Evolutionary conservation across 345 rosid species (phyloP).

Genomic region (Sisymbrium irio): DNA sequence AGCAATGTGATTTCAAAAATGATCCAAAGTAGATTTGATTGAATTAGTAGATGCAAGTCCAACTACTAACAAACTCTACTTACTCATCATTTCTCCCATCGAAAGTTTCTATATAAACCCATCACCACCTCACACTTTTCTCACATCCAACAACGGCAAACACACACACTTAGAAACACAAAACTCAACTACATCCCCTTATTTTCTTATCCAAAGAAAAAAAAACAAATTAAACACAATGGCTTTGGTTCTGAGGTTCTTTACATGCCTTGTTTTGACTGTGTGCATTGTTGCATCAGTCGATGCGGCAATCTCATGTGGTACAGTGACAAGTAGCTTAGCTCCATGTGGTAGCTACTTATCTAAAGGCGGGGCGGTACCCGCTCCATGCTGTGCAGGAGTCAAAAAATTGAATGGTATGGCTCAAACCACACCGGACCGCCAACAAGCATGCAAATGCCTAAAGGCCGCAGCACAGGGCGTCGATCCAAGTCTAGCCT

Average conservation of each 20-base stretch:
- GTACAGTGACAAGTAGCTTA: constrained; percentile 28
- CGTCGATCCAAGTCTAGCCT: constrained; percentile 26
- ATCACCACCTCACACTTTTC: background rate
- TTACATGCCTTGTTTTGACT: constrained; percentile 18
- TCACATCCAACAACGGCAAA: constrained; percentile 24
- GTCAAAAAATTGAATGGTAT: constrained; percentile 32
- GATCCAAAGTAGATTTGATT: background rate
- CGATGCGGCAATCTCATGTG: constrained; percentile 41
- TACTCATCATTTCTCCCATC: background rate
- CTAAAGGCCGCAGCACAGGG: constrained; percentile 23
- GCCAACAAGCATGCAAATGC: constrained; percentile 52
- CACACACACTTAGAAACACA: background rate
- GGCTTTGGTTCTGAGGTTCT: constrained; percentile 18
- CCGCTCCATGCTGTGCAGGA: constrained; percentile 45
- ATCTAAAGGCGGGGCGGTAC: background rate
- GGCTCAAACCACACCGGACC: constrained; percentile 50
- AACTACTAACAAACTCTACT: constrained; percentile 20
- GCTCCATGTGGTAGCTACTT: constrained; percentile 40
- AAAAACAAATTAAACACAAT: constrained; percentile 9
- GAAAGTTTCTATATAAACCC: constrained; percentile 14
- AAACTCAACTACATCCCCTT: background rate
- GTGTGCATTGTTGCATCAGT: constrained; percentile 28
- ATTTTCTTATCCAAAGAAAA: background rate
- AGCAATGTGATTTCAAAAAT: background rate
- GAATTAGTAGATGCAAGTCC: constrained; percentile 20